A percentile compares a stretch with the other conserved stretches of the same genome.
Evolutionary conservation across 2,329 filamentous ascomycete species (phyloP).

Genomic region (Alternaria sp.): DNA sequence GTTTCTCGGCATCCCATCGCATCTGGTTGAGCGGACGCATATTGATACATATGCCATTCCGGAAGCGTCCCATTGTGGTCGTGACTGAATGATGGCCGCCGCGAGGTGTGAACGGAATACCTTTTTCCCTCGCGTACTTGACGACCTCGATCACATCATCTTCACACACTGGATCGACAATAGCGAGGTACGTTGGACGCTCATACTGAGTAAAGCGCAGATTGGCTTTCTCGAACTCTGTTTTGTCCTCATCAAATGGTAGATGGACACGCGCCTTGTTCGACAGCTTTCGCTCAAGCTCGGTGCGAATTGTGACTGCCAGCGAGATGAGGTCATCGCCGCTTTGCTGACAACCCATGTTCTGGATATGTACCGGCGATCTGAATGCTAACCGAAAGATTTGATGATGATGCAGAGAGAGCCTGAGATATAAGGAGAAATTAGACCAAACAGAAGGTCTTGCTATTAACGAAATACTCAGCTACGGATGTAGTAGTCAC

Average conservation of each 20-base stretch:
- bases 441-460: not conserved
- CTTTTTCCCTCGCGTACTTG: conserved; percentile 10
- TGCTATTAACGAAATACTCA: not conserved
- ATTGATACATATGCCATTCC: conserved; percentile 14
- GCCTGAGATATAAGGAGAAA: not conserved
- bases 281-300: conserved; percentile 10
- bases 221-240: conserved; percentile 7
- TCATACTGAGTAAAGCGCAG: conserved; percentile 15
- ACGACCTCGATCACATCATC: conserved; percentile 1
- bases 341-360: not conserved
- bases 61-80: conserved; percentile 7
- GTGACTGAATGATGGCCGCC: conserved; percentile 13
- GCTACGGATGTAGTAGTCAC: not conserved
- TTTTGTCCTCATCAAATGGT: conserved; percentile 2
- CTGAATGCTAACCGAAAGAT: not conserved
- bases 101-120: conserved; percentile 13
- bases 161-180: conserved; percentile 5
- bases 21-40: conserved; percentile 14
- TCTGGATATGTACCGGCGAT: not conserved
- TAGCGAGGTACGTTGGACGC: conserved; percentile 10
- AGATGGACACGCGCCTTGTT: conserved; percentile 1
- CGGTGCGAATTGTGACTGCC: conserved; percentile 5
- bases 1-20: conserved; percentile 5
- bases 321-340: not conserved
- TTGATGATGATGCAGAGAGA: not conserved